phyloP scores from a whole-genome alignment of 2,329 filamentous ascomycete genomes.

The Hirsutella thompsonii region DNA sequence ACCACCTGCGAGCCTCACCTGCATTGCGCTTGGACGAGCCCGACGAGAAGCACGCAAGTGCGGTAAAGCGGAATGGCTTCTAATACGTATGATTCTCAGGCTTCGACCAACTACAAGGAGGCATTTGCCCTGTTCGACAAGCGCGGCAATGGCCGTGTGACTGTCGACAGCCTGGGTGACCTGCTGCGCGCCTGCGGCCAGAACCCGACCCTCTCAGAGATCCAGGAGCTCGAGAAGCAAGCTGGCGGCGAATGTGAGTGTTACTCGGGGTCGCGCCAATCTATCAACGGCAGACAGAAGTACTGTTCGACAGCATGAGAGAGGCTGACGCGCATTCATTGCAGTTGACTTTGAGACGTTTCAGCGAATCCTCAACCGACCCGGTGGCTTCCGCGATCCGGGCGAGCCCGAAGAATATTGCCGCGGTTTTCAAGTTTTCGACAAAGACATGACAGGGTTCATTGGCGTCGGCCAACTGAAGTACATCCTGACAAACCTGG shows the following conservation, averaged over 20 bases:
- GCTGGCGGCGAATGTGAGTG: slow-evolving; percentile 83
- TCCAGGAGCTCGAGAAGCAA: slow-evolving; percentile 80
- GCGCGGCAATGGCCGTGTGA: slow-evolving; percentile 88
- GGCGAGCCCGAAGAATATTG: slow-evolving; percentile 98
- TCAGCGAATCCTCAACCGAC: slow-evolving; percentile 90
- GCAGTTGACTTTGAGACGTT: slow-evolving; percentile 97
- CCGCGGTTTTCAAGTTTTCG: slow-evolving; percentile 96
- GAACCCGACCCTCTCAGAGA: slow-evolving; percentile 92
- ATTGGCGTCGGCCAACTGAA: slow-evolving; percentile 96
- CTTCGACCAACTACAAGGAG: slow-evolving; percentile 98
- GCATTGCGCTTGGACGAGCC: background rate
- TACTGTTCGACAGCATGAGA: background rate
- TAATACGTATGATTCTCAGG: slow-evolving; percentile 45
- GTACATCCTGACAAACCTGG: slow-evolving; percentile 94
- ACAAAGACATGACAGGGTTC: slow-evolving; percentile 97
- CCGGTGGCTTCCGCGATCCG: slow-evolving; percentile 94
- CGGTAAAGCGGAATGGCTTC: slow-evolving; percentile 25
- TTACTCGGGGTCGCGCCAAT: no score
- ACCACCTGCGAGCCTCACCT: background rate
- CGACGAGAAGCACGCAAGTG: slow-evolving; percentile 4
- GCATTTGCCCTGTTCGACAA: slow-evolving; percentile 99
- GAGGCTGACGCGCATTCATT: background rate
- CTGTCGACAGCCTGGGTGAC: slow-evolving; percentile 78
- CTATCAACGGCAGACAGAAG: no score
- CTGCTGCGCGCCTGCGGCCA: slow-evolving; percentile 93